These are phyloP conservation scores for Boletus patriciae DNA, from an alignment of 768 basidiomycete species.

Conservation along the genomic window DNA sequence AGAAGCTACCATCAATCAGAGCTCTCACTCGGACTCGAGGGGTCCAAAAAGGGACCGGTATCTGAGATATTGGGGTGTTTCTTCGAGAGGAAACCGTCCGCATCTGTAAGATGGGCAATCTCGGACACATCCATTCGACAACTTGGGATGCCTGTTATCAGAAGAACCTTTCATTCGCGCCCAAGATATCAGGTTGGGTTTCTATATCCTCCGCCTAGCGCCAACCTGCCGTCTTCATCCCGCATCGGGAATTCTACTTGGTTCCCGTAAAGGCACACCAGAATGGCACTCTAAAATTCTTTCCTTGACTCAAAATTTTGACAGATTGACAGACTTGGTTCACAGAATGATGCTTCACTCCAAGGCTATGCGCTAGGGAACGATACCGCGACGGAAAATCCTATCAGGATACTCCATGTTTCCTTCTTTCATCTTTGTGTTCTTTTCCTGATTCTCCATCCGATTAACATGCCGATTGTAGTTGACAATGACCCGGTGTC, in stretches of 20 bases:
- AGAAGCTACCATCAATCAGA: background rate
- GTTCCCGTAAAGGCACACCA: background rate
- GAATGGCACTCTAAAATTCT: background rate
- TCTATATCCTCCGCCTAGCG: background rate
- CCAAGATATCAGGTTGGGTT: background rate
- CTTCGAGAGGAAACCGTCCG: background rate
- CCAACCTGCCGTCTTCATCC: background rate
- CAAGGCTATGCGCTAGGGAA: slow-evolving; percentile 2
- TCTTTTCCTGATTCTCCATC: slow-evolving; percentile 14
- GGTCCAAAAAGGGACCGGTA: background rate
- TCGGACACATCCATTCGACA: background rate
- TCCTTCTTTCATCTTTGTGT: background rate
- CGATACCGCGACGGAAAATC: slow-evolving; percentile 1
- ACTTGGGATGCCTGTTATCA: background rate
- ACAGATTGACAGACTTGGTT: background rate
- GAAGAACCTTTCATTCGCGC: background rate
- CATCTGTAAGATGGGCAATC: background rate
- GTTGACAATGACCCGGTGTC: background rate
- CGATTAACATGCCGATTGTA: slow-evolving; percentile 1
- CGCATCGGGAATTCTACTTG: background rate
- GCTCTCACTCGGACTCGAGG: background rate
- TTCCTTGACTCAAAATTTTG: background rate
- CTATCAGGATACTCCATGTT: background rate
- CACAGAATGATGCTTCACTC: background rate
- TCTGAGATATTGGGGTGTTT: background rate